These are phyloP conservation scores for Chalciporus piperatus DNA, from an alignment of 768 basidiomycete species.

Conservation along the genomic window DNA sequence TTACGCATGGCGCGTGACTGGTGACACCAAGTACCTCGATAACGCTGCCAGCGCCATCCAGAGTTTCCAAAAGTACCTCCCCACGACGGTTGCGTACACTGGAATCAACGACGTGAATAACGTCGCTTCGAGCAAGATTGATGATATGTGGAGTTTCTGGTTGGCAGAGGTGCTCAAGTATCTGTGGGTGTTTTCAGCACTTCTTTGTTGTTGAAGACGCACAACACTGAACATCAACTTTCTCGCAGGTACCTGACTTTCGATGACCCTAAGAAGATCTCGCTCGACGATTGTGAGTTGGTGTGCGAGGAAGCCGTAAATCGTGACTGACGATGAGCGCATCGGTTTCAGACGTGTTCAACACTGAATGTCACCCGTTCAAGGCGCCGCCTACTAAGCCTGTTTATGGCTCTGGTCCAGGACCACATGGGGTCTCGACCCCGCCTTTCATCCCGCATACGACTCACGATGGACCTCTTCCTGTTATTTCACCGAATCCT, in stretches of 20 bases:
- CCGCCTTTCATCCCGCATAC: neutral
- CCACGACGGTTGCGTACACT: constrained; percentile 46
- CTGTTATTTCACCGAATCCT: neutral
- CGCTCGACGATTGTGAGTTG: constrained; percentile 56
- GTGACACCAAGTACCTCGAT: constrained; percentile 63
- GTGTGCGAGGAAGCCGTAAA: too few relatives aligned
- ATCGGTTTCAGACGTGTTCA: constrained; percentile 50
- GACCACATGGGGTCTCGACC: neutral
- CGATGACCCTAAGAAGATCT: constrained; percentile 64
- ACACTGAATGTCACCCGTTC: constrained; percentile 72
- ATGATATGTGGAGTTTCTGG: constrained; percentile 67
- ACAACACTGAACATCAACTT: neutral
- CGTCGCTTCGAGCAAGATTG: constrained; percentile 39
- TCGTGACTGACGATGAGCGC: too few relatives aligned
- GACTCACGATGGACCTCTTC: neutral
- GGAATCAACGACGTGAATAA: constrained; percentile 59
- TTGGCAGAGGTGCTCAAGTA: constrained; percentile 80
- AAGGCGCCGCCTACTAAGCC: constrained; percentile 47
- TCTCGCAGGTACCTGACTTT: constrained; percentile 64
- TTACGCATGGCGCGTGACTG: constrained; percentile 73
- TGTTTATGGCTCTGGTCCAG: constrained; percentile 32
- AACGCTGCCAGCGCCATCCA: constrained; percentile 57
- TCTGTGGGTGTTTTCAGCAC: constrained; percentile 39
- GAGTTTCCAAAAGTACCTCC: constrained; percentile 58
- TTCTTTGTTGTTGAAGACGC: neutral